Percentiles rank a stretch among this genome's conserved stretches.
Conservation (phyloP, 306 rosid genomes). For the Malus domestica region ASM211411v1 NC_041799.1:4153501-4154000, state of each 20-base stretch:
- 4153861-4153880: too few species aligned
- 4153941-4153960: too few species aligned
- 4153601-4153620: not conserved
- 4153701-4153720: slow-evolving; percentile 68
- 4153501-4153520: slow-evolving; percentile 9
- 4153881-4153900: too few species aligned
- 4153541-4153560: slow-evolving; percentile 19
- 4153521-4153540: slow-evolving; percentile 16
- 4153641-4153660: slow-evolving; percentile 9
- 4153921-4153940: too few species aligned
- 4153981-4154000: too few species aligned
- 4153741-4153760: not conserved
- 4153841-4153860: too few species aligned
- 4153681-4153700: not conserved
- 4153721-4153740: slow-evolving; percentile 38
- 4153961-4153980: too few species aligned
- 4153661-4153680: not conserved
- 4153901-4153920: too few species aligned
- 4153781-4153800: too few species aligned
- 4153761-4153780: not conserved
- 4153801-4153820: too few species aligned
- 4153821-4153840: too few species aligned
- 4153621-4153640: slow-evolving; percentile 6
- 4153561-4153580: slow-evolving; percentile 43
- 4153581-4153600: slow-evolving; percentile 34